Evolutionary conservation across 257 asterid genomes (phyloP).

Genomic region (Penstemon barbatus): DNA sequence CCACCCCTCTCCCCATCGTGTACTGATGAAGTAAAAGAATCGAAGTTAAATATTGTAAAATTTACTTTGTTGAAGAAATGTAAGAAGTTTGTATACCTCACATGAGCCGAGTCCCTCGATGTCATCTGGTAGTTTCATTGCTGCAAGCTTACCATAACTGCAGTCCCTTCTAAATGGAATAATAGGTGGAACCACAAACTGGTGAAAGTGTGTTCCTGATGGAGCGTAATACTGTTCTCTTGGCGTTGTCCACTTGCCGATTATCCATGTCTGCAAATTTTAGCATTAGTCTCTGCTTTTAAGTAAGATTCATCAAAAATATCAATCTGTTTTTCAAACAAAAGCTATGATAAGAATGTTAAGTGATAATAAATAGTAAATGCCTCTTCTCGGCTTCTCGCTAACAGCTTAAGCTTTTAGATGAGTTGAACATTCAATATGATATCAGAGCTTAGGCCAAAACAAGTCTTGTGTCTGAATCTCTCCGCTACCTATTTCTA

Average conservation of each 20-base stretch:
- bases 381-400: too few species aligned
- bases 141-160: slow-evolving; percentile 79
- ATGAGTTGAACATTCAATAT: too few species aligned
- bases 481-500: too few species aligned
- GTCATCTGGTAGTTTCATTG: slow-evolving; percentile 83
- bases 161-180: slow-evolving; percentile 85
- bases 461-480: too few species aligned
- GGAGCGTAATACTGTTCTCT: slow-evolving; percentile 79
- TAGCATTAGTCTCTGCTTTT: background rate
- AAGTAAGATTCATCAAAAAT: too few species aligned
- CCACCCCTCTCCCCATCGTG: slow-evolving; percentile 85
- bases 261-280: slow-evolving; percentile 66
- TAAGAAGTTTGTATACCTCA: slow-evolving; percentile 51
- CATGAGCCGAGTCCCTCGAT: slow-evolving; percentile 83
- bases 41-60: too few species aligned
- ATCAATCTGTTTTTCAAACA: too few species aligned
- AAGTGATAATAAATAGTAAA: too few species aligned
- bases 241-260: slow-evolving; percentile 83
- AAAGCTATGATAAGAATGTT: too few species aligned
- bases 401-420: too few species aligned
- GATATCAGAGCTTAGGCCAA: too few species aligned
- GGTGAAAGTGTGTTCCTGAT: slow-evolving; percentile 75
- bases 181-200: slow-evolving; percentile 85
- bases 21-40: slow-evolving; percentile 43
- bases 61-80: too few species aligned